Evolutionary conservation across 2,329 filamentous ascomycete genomes (phyloP), one percentile per base, ranked within the genome.

Genomic region (Calycina herbarum): DNA sequence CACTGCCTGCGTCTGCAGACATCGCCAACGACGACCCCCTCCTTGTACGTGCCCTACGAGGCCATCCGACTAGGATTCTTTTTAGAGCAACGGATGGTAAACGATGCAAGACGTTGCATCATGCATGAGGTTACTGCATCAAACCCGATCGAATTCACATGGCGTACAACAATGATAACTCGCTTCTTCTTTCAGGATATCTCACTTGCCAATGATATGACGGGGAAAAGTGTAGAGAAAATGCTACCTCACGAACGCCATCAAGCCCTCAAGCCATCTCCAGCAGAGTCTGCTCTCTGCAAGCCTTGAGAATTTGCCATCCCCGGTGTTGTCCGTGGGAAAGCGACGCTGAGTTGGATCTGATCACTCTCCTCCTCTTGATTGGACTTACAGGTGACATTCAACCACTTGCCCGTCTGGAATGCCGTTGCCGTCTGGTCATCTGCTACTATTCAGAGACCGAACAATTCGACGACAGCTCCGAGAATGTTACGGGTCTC

Each of bases 401-500:
- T 17, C 10, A 42, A 42, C 35, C 20, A 13, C 31, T 40, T 38
- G 13, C 15, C 56, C 56, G 40, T 60, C 38, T 60, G 58, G 60
- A 57, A 62, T 35, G 20, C 48, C 15, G 27, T 29, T 29, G 51
- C 48, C 17, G 29, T 48, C n/a, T 56, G 60, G 35, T 62, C 60
- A 62, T 57, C 61, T 57, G 61, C 61, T 57, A 51, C 45, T 10
- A 15, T 42, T 42, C 40, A 29, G 31, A 56, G 24, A 31, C 13
- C 60, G 48, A 31, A 27, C 17, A 62, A 48, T 35, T 31, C 31
- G 29, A 56, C 42, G 56, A 42, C 48, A 31, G 48, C 33, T 31
- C 51, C 61, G 61, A 62, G 17, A 57, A 57, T 62, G 56, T 62
- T 57, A 48, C 61, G 61, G 51, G 29, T 56, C 31, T 33, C 27